Base-by-base conservation (phyloP, 106 monocot species). In the Platanthera zijinensis region DNA sequence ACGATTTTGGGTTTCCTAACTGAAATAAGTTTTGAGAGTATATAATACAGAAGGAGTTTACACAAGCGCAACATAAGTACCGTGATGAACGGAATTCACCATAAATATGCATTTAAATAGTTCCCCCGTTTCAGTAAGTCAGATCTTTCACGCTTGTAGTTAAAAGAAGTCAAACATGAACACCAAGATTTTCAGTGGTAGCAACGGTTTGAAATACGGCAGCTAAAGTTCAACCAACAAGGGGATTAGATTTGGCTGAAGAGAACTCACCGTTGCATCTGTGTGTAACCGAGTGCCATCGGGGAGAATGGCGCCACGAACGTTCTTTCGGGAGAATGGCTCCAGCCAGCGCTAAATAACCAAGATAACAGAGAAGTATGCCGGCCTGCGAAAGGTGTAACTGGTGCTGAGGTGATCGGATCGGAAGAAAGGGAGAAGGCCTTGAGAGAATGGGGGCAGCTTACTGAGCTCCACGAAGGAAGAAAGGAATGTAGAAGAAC, bases 271-370 rank as follows among this genome's bases (percentile, higher is more conserved):
- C 95, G 18, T 95, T 95, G 86, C 95, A 95, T 63, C 83, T 86
- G 82, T 95, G 68, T 81, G 76, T 77, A 95, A 79, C 28, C 95
- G 85, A 48, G 92, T 83, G 76, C 92, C 90, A 68, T 95, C 95
- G 18, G 92, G 78, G 15, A 95, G 95, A 14, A 88, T 67, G 12
- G 86, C 92, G 50, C 92, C 95, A 12, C 84, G 89, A n/a, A 95
- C 81, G 48, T 83, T 14, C 82, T 95, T 95, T 39, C 1, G 95
- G 95, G 22, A 95, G 95, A 70, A 90, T 18, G 59, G 77, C 80
- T 39, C 90, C 89, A 25, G 88, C 87, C 7, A 88, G 7, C 21
- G 82, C 89, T 73, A 95, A 69, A 78, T 88, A 95, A 2, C 77
- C 87, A 21, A 95, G 71, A 73, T 90, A 95, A 13, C 75, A 76